Evolutionary conservation across 2,329 filamentous ascomycete species (phyloP).

Genomic region (Aspergillus niger): DNA sequence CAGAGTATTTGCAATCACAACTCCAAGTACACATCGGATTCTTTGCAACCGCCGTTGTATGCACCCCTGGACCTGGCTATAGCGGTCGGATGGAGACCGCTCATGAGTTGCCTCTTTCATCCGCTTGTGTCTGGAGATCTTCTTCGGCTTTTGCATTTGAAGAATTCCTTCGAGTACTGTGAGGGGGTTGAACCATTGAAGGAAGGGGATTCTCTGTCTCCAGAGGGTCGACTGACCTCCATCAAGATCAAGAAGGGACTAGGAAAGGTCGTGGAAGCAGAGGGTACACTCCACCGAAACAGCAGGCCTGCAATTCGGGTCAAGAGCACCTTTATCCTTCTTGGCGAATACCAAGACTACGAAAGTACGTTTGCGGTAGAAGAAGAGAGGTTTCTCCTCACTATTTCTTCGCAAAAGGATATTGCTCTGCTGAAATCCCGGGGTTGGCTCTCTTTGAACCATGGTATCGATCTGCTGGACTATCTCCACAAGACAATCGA

Average conservation of each 20-base stretch:
- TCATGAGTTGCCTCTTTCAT: too few species aligned
- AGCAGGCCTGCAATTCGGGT: neutral
- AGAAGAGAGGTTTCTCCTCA: neutral
- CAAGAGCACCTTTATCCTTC: neutral
- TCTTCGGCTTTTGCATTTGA: neutral
- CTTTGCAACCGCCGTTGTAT: too few species aligned
- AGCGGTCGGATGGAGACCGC: neutral
- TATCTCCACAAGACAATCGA: too few species aligned
- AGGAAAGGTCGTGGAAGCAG: neutral
- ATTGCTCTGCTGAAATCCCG: neutral
- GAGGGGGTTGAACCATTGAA: neutral
- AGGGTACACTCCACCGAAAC: neutral
- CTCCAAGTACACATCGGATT: too few species aligned
- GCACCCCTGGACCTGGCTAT: neutral
- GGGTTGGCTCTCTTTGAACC: constrained; percentile 2
- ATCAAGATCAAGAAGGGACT: neutral
- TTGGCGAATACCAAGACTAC: neutral
- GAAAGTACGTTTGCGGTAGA: neutral
- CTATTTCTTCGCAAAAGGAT: neutral
- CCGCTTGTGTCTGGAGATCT: neutral
- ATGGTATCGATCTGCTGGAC: neutral
- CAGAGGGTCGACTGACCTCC: neutral
- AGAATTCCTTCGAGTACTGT: neutral
- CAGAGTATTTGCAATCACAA: too few species aligned
- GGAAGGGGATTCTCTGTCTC: neutral